Evolutionary conservation across 352 stramenopile species (phyloP).

Genomic region (Blastocystis sp.): DNA sequence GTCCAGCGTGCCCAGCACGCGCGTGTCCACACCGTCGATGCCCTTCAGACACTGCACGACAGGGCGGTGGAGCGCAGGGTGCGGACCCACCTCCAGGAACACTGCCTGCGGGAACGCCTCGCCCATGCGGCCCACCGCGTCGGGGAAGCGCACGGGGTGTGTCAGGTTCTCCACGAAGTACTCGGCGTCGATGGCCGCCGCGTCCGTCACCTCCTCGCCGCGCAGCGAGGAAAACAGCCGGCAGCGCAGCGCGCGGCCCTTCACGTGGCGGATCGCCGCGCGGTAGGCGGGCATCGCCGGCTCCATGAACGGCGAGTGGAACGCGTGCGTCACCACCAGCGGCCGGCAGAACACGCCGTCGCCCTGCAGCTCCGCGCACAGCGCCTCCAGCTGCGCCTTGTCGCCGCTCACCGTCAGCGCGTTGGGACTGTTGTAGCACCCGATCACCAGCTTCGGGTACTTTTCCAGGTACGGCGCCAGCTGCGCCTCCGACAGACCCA

Average conservation of each 20-base stretch:
- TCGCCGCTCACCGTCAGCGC: constrained; percentile 50
- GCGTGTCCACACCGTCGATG: background rate
- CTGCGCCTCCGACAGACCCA: constrained; percentile 42
- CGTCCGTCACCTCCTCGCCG: constrained; percentile 6
- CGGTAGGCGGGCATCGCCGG: constrained; percentile 46
- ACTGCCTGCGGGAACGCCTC: constrained; percentile 16
- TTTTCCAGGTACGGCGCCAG: constrained; percentile 28
- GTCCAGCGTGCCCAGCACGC: constrained; percentile 14
- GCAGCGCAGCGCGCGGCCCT: background rate
- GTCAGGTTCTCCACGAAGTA: constrained; percentile 69
- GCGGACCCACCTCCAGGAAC: constrained; percentile 54
- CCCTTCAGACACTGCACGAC: constrained; percentile 53
- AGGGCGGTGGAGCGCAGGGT: constrained; percentile 48
- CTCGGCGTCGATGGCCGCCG: constrained; percentile 10
- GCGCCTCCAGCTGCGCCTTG: constrained; percentile 34
- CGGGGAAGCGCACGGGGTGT: constrained; percentile 45
- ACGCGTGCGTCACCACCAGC: constrained; percentile 64
- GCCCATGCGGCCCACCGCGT: background rate
- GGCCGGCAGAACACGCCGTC: constrained; percentile 17
- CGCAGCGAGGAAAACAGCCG: constrained; percentile 47
- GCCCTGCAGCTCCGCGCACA: constrained; percentile 5
- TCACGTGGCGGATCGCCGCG: constrained; percentile 10
- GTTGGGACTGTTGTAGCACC: constrained; percentile 65
- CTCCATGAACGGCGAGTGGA: constrained; percentile 63
- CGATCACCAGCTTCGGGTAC: constrained; percentile 52